Percentiles rank a stretch among this genome's conserved stretches.
Conservation (phyloP, 1,139 yeast genomes). For the Yamadazyma triangularis region DNA sequence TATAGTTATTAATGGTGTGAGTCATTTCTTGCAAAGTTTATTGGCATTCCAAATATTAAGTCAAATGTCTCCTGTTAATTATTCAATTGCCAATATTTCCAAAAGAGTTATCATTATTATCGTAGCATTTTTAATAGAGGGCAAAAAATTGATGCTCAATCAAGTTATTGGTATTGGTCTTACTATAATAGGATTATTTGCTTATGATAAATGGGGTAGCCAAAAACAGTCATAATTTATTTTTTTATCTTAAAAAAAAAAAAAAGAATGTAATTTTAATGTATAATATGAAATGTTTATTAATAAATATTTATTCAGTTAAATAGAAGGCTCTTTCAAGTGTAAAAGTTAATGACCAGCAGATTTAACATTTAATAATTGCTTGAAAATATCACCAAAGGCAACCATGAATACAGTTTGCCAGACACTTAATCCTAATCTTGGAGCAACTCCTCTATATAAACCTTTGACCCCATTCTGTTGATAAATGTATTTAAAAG, state of each 20-base stretch:
- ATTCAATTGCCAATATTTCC: constrained; percentile 84
- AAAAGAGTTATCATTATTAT: constrained; percentile 83
- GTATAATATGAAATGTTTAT: background rate
- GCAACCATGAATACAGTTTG: constrained; percentile 99
- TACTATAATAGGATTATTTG: constrained; percentile 61
- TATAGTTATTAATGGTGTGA: constrained; percentile 60
- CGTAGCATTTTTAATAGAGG: constrained; percentile 77
- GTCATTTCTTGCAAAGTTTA: constrained; percentile 82
- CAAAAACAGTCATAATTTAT: constrained; percentile 1
- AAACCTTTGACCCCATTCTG: constrained; percentile 86
- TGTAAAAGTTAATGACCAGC: constrained; percentile 29
- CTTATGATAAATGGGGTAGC: constrained; percentile 72
- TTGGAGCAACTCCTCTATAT: constrained; percentile 94
- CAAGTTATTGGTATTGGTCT: constrained; percentile 70
- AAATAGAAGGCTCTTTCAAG: too few relatives aligned
- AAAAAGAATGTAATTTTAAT: background rate
- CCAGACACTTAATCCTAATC: constrained; percentile 96
- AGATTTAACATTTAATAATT: constrained; percentile 41
- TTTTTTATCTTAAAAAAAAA: background rate
- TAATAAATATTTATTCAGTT: constrained; percentile 1
- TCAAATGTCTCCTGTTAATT: constrained; percentile 78
- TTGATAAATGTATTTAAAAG: constrained; percentile 77
- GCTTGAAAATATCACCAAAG: constrained; percentile 79
- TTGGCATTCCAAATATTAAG: constrained; percentile 90
- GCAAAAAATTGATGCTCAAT: constrained; percentile 43